Evolutionary conservation across 2,329 filamentous ascomycete species (phyloP).

Genomic region (Neonectria faginata): DNA sequence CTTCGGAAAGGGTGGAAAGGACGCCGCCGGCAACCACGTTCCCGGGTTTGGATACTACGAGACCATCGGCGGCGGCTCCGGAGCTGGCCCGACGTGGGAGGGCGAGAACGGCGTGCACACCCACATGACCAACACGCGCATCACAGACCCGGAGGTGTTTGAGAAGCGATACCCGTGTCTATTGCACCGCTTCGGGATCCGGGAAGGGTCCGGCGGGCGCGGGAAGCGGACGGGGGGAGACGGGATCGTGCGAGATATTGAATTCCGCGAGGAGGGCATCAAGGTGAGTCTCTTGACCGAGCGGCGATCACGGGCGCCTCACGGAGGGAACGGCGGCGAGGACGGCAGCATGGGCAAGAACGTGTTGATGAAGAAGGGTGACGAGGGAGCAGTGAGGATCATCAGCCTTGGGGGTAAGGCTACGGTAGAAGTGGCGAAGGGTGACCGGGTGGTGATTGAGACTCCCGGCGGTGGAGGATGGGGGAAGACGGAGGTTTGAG

Average conservation of each 20-base stretch:
- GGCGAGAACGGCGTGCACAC: slow-evolving; percentile 82
- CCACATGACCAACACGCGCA: slow-evolving; percentile 89
- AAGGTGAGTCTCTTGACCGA: slow-evolving; percentile 31
- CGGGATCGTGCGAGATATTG: slow-evolving; percentile 80
- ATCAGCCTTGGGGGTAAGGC: slow-evolving; percentile 37
- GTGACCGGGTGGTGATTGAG: slow-evolving; percentile 33
- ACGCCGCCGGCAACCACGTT: slow-evolving; percentile 59
- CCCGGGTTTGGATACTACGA: slow-evolving; percentile 87
- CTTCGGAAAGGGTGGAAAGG: slow-evolving; percentile 81
- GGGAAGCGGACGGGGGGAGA: slow-evolving; percentile 79
- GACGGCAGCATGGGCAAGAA: slow-evolving; percentile 76
- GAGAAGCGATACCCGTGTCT: slow-evolving; percentile 78
- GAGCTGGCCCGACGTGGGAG: slow-evolving; percentile 78
- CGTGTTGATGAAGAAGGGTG: slow-evolving; percentile 65
- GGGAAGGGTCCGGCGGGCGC: slow-evolving; percentile 65
- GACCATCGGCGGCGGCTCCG: slow-evolving; percentile 82
- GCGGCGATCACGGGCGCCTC: slow-evolving; percentile 64
- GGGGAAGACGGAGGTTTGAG: slow-evolving; percentile 10
- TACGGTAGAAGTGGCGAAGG: slow-evolving; percentile 32
- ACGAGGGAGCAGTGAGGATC: slow-evolving; percentile 49
- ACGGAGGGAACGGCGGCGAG: slow-evolving; percentile 76
- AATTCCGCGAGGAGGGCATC: slow-evolving; percentile 61
- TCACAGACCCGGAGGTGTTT: slow-evolving; percentile 84
- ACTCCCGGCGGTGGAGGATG: slow-evolving; percentile 38
- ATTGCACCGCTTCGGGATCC: slow-evolving; percentile 75